Evolutionary conservation across 2,329 filamentous ascomycete species (phyloP).

Genomic region (Neurospora sp.): DNA sequence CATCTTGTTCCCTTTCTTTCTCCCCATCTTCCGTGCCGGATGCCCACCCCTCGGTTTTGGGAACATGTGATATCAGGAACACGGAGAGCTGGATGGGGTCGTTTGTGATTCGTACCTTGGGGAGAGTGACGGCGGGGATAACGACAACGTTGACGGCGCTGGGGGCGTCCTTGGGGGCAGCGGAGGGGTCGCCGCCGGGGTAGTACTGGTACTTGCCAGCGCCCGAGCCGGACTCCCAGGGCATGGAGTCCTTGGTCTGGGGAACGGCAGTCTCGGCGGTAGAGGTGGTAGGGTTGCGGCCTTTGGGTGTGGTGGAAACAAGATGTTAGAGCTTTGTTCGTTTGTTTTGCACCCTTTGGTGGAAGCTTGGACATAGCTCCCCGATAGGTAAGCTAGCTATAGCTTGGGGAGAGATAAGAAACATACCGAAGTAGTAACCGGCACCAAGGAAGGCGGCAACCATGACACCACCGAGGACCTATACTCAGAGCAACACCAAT

Average conservation of each 20-base stretch:
- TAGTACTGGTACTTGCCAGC: slow-evolving; percentile 68
- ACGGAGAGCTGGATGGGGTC: neutral
- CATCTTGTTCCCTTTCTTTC: slow-evolving; percentile 10
- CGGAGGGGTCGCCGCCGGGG: slow-evolving; percentile 71
- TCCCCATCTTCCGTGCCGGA: neutral
- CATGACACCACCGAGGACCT: slow-evolving; percentile 93
- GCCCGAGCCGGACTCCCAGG: slow-evolving; percentile 67
- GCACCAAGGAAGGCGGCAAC: slow-evolving; percentile 76
- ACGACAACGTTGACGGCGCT: slow-evolving; percentile 93
- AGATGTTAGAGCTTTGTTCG: neutral
- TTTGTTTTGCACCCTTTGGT: neutral
- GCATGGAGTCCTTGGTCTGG: slow-evolving; percentile 70
- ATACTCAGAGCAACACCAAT: slow-evolving; percentile 10
- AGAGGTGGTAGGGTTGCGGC: slow-evolving; percentile 73
- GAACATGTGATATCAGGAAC: neutral
- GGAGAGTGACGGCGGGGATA: slow-evolving; percentile 84
- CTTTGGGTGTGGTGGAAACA: slow-evolving; percentile 30
- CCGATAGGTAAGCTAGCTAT: neutral
- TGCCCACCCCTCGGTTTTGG: neutral
- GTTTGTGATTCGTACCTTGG: slow-evolving; percentile 52
- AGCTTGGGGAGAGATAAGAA: neutral
- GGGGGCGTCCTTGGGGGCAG: slow-evolving; percentile 76
- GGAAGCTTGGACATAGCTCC: neutral
- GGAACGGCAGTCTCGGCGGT: slow-evolving; percentile 72
- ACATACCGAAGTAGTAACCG: slow-evolving; percentile 77